These are phyloP conservation scores for Naganishia randhawae DNA, from an alignment of 768 basidiomycete species.

Conservation along the genomic window DNA sequence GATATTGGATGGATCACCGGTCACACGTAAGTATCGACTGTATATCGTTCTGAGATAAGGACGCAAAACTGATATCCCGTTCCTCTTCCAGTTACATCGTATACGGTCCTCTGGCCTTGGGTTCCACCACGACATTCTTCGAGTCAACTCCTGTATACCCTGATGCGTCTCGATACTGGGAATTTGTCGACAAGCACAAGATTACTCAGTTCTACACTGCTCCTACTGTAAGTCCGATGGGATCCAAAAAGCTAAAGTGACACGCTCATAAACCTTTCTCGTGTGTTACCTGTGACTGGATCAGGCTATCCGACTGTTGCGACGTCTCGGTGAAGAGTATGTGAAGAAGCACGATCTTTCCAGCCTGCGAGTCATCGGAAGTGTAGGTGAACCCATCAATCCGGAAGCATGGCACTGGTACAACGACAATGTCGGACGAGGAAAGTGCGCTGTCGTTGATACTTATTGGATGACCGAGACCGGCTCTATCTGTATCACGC, in stretches of 20 bases:
- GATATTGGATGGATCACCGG: constrained; percentile 99
- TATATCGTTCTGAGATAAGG: constrained; percentile 27
- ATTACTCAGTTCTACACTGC: constrained; percentile 87
- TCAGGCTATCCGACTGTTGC: constrained; percentile 82
- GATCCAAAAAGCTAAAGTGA: too few relatives aligned
- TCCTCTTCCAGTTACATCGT: constrained; percentile 63
- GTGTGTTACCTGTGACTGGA: too few relatives aligned
- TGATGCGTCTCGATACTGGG: constrained; percentile 93
- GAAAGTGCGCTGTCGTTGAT: constrained; percentile 87
- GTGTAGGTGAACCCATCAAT: constrained; percentile 97
- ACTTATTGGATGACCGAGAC: constrained; percentile 93
- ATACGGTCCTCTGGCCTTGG: constrained; percentile 76
- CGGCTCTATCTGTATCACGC: constrained; percentile 88
- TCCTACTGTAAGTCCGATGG: constrained; percentile 46
- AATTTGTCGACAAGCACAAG: constrained; percentile 85
- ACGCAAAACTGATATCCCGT: neutral
- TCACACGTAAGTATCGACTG: constrained; percentile 60
- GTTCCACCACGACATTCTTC: constrained; percentile 64
- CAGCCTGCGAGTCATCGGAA: constrained; percentile 78
- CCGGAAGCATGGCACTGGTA: constrained; percentile 99
- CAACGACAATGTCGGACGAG: constrained; percentile 85
- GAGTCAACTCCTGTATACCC: constrained; percentile 97
- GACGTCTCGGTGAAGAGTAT: constrained; percentile 78
- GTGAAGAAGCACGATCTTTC: constrained; percentile 77
- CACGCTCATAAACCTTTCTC: too few relatives aligned